Conservation (phyloP, 345 rosid genomes). For the Eucalyptus cloeziana region DNA sequence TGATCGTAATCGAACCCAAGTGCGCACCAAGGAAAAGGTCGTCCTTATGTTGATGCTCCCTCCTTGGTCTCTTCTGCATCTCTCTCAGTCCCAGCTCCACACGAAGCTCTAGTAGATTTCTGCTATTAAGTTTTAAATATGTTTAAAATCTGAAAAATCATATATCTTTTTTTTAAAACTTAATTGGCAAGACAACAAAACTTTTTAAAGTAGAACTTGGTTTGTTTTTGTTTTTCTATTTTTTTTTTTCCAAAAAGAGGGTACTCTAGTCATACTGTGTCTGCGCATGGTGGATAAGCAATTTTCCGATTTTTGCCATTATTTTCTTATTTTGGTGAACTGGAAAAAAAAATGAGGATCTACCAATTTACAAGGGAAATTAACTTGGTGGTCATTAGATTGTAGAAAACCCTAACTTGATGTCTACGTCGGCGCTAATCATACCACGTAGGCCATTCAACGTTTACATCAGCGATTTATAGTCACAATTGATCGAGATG, state of each 20-base stretch:
- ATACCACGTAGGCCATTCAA: fast-evolving
- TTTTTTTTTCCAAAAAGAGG: neutral
- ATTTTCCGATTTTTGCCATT: neutral
- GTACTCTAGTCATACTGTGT: neutral
- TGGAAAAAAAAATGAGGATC: neutral
- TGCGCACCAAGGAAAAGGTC: neutral
- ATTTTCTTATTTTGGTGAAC: neutral
- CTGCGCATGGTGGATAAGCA: neutral
- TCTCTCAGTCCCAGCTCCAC: neutral
- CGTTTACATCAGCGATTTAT: fast-evolving
- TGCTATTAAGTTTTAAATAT: neutral
- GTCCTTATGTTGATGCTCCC: neutral
- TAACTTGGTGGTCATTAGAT: neutral
- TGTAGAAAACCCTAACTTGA: neutral
- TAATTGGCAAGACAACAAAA: neutral
- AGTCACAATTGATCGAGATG: fast-evolving
- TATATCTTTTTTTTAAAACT: neutral
- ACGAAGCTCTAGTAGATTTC: neutral
- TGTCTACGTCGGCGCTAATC: fast-evolving
- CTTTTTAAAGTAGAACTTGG: too few relatives aligned
- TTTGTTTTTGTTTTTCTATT: too few relatives aligned
- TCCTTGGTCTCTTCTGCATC: neutral
- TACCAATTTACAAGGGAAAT: neutral
- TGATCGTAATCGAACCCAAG: neutral
- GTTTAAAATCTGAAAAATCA: neutral